Base-by-base conservation (phyloP, 1,284 basidiomycete genomes). In the Ganoderma sinense region DNA sequence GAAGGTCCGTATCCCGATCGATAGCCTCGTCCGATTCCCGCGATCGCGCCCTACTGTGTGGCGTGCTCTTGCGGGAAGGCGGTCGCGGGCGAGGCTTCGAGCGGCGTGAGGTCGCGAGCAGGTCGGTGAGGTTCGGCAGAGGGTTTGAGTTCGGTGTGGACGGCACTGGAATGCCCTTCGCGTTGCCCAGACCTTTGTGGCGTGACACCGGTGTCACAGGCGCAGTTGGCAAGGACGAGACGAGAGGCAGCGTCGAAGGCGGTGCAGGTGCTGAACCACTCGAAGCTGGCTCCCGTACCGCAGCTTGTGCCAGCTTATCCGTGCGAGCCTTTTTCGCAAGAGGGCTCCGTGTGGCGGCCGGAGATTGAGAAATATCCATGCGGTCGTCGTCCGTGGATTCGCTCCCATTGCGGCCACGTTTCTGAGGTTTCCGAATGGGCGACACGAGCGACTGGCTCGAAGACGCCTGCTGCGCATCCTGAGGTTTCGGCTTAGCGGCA, bases 101-200 rank as follows among this genome's bases (percentile, higher is more conserved):
- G 66, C 78, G 76, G 18, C 80, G 75, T 4, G 82, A 81, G 18
- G 81, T 79, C 10, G 81, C 81, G 10, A 83, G 72, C 14, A 82
- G 74, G 40, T 82, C 81, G 6, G 77, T 78, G n/a, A 82, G 72
- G 40, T 78, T 78, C 18, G 81, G 80, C 26, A 82, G 64, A 5
- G 69, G 71, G 26, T 75, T 69, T 18, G 69, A 60, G 13, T 75
- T 69, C 20, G 80, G 82, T 0, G 78, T 80, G 10, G 68, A 69
- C 29, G 75, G 77, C 39, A 78, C 68, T 8, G 78, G 75, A 13
- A 77, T 69, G 40, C 75, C 73, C 31, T 75, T 75, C 18, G 78
- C 76, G 58, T 80, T 79, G 14, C 78, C 80, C 11, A 80, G 70
- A 6, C 74, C 75, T 59, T 74, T 74, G 33, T 58, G 66, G 58